Conservation (phyloP, 768 basidiomycete genomes). For the Termitomyces sp. region DNA sequence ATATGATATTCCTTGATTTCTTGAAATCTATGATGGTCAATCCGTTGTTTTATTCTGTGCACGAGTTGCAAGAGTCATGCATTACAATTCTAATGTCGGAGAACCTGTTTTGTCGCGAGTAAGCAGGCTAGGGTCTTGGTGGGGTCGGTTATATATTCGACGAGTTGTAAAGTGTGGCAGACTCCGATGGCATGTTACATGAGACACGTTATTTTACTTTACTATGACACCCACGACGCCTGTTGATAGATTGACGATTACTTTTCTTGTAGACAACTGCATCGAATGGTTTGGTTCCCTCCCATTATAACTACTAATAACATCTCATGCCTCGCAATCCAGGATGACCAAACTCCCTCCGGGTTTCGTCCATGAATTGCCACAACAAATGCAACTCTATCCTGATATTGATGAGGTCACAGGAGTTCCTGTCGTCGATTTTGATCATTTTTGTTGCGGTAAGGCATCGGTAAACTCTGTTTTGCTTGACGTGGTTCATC, state of each 20-base stretch:
- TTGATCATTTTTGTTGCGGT: constrained; percentile 68
- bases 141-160: background rate
- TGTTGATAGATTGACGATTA: constrained; percentile 44
- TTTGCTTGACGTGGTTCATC: background rate
- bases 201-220: background rate
- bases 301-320: background rate
- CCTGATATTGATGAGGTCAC: constrained; percentile 37
- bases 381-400: constrained; percentile 55
- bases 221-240: constrained; percentile 18
- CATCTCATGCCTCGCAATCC: background rate
- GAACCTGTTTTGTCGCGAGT: no score
- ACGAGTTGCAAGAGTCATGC: background rate
- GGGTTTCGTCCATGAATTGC: constrained; percentile 72
- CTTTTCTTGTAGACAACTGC: constrained; percentile 72
- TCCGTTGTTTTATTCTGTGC: background rate
- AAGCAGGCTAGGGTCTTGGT: no score
- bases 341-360: constrained; percentile 82
- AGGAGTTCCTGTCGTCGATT: constrained; percentile 64
- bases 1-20: background rate
- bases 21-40: background rate
- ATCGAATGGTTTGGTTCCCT: constrained; percentile 64
- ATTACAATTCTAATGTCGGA: no score
- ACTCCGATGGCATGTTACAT: background rate
- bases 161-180: background rate
- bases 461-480: background rate